phyloP scores from a whole-genome alignment of 768 basidiomycete species.

The Pulveroboletus sp. region DNA sequence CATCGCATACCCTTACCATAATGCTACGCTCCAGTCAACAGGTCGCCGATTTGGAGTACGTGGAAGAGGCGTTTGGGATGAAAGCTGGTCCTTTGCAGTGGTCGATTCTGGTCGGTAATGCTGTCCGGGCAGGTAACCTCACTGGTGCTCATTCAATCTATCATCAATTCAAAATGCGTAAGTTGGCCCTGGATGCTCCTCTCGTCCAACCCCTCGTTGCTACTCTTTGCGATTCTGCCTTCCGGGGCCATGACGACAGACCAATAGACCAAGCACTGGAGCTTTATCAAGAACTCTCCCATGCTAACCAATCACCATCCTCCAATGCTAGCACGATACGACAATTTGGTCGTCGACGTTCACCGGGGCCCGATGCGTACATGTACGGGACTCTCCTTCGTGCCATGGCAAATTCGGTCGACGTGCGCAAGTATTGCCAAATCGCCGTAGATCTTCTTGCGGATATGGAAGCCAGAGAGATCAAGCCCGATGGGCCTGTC shows the following conservation, averaged over 20 bases:
- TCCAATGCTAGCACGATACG: constrained; percentile 8
- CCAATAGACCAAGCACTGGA: constrained; percentile 50
- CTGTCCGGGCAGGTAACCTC: constrained; percentile 35
- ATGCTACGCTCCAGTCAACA: constrained; percentile 41
- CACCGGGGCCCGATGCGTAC: constrained; percentile 43
- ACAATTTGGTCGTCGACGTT: constrained; percentile 29
- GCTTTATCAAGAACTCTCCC: constrained; percentile 47
- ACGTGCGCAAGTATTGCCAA: constrained; percentile 45
- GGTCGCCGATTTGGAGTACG: constrained; percentile 38
- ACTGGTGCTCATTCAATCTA: constrained; percentile 48
- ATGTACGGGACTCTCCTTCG: constrained; percentile 55
- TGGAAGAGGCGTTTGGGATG: constrained; percentile 39
- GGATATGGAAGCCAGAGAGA: constrained; percentile 56
- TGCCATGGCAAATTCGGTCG: constrained; percentile 41
- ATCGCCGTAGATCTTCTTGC: constrained; percentile 49
- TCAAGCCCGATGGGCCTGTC: constrained; percentile 43
- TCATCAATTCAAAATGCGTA: constrained; percentile 37
- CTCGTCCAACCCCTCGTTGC: constrained; percentile 55
- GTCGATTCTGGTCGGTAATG: constrained; percentile 52
- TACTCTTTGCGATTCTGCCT: constrained; percentile 39
- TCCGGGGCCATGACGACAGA: constrained; percentile 35
- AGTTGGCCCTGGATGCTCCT: constrained; percentile 44
- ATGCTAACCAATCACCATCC: constrained; percentile 25
- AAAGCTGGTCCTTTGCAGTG: constrained; percentile 44
- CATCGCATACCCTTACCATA: constrained; percentile 32